Evolutionary conservation across 2,329 filamentous ascomycete genomes (phyloP).

Genomic region (Chaetomiaceae sp.): DNA sequence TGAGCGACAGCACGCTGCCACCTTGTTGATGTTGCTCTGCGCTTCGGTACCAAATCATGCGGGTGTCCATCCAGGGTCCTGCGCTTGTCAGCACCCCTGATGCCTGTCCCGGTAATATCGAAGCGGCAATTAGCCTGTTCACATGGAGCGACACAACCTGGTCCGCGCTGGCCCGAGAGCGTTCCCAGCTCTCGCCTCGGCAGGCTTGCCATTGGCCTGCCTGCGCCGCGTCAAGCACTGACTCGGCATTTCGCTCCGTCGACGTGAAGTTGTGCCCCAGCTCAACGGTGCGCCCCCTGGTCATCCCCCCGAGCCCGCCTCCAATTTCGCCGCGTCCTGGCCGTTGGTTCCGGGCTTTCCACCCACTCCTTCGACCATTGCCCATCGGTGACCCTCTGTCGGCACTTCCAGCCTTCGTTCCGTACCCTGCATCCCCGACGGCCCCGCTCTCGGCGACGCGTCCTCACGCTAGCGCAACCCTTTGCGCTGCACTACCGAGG

Average conservation of each 20-base stretch:
- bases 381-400: neutral
- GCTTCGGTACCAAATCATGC: constrained; percentile 13
- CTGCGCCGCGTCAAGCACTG: constrained; percentile 16
- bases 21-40: constrained; percentile 1
- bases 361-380: constrained; percentile 2
- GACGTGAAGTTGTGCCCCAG: constrained; percentile 10
- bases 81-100: constrained; percentile 4
- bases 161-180: constrained; percentile 4
- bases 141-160: constrained; percentile 11
- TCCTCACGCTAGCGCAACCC: constrained; percentile 5
- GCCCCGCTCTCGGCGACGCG: neutral
- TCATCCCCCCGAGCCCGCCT: too few relatives aligned
- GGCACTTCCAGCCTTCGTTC: constrained; percentile 18
- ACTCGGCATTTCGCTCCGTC: constrained; percentile 25
- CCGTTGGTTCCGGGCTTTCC: neutral
- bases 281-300: constrained; percentile 9
- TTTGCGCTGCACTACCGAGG: too few relatives aligned
- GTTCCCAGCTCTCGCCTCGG: constrained; percentile 13
- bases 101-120: constrained; percentile 20
- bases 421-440: neutral
- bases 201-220: constrained; percentile 18
- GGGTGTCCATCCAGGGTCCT: constrained; percentile 7
- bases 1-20: constrained; percentile 19
- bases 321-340: constrained; percentile 1
- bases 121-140: constrained; percentile 27